Conservation (phyloP, 1,139 yeast genomes). For the Lodderomyces metapsilosis region DNA sequence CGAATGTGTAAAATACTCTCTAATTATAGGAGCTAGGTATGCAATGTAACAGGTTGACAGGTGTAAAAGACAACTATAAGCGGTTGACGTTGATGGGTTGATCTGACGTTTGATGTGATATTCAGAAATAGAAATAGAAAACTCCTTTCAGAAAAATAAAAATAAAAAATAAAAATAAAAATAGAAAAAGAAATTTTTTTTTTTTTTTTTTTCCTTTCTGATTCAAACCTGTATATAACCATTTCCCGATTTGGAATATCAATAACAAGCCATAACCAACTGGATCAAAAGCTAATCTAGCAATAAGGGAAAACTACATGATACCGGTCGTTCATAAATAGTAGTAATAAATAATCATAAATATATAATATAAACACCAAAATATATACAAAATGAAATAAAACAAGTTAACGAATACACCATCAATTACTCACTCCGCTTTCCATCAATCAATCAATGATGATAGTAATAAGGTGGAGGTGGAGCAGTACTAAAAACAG, state of each 20-base stretch:
- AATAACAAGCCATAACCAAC: neutral
- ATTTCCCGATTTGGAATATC: neutral
- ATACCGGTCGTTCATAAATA: too few species aligned
- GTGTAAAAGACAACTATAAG: too few species aligned
- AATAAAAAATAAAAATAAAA: too few species aligned
- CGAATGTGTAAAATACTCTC: neutral
- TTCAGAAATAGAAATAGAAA: too few species aligned
- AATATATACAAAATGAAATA: neutral
- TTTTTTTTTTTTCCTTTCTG: neutral
- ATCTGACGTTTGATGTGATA: neutral
- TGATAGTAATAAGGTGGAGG: slow-evolving; percentile 15
- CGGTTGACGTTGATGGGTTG: neutral
- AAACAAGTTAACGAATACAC: neutral
- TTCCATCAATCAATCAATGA: neutral
- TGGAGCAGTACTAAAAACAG: slow-evolving; percentile 11
- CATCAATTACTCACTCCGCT: neutral
- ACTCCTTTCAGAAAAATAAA: neutral
- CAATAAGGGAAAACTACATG: too few species aligned
- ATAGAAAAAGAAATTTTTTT: neutral
- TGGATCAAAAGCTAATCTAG: neutral
- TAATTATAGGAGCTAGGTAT: neutral
- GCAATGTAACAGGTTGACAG: too few species aligned
- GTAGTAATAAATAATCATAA: too few species aligned
- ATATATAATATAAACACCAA: neutral
- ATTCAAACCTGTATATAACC: neutral